Conservation (phyloP, 2,329 filamentous ascomycete genomes). For the Fusarium scirpi region DNA sequence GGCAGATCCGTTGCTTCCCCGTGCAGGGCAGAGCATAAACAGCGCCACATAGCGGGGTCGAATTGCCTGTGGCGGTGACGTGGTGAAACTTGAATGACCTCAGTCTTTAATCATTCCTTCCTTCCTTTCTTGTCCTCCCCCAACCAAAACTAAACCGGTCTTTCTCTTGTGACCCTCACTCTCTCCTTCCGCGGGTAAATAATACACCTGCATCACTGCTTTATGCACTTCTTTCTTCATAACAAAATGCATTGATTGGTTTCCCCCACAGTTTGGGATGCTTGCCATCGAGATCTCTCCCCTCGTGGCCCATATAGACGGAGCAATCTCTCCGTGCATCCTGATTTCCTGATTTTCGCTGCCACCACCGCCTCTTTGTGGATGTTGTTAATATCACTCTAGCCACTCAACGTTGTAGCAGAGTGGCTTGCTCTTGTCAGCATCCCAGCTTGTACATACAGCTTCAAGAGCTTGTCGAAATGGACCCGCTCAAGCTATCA, state of each 20-base stretch:
- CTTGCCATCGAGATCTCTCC: constrained; percentile 35
- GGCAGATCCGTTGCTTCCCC: neutral
- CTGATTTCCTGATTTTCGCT: constrained; percentile 21
- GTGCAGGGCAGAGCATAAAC: neutral
- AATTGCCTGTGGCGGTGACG: constrained; percentile 36
- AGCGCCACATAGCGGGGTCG: constrained; percentile 35
- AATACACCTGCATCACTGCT: constrained; percentile 5
- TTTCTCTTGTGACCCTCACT: constrained; percentile 1
- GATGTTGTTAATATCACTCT: neutral
- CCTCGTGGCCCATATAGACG: constrained; percentile 27
- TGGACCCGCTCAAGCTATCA: constrained; percentile 16
- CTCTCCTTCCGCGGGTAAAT: constrained; percentile 3
- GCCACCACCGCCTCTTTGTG: constrained; percentile 19
- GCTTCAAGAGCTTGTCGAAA: neutral
- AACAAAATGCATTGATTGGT: constrained; percentile 10
- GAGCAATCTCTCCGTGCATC: constrained; percentile 32
- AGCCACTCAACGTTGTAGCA: constrained; percentile 9
- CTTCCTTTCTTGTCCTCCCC: neutral
- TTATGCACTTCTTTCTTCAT: neutral
- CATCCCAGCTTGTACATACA: neutral
- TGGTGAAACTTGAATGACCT: constrained; percentile 12
- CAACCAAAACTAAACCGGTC: neutral
- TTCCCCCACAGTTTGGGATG: constrained; percentile 7
- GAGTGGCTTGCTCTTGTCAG: constrained; percentile 10
- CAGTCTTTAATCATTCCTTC: neutral